These are phyloP conservation scores for Tylopilus sp. DNA, from an alignment of 768 basidiomycete genomes.

Conservation along the genomic window DNA sequence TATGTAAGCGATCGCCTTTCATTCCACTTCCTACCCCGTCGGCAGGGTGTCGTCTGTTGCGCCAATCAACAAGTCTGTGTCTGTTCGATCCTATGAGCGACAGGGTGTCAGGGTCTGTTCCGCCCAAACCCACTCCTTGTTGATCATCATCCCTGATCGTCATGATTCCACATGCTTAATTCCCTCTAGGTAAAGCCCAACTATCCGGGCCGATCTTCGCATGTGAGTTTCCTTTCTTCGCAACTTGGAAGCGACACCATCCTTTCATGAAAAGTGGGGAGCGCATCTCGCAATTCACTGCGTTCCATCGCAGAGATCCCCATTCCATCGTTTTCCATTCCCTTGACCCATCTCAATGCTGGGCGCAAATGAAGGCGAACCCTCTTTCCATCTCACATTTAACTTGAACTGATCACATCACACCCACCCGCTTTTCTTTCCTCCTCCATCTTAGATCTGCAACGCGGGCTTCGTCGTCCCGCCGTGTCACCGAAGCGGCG, in stretches of 20 bases:
- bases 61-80: neutral
- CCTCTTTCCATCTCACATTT: neutral
- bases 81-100: neutral
- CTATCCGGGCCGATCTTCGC: slow-evolving; percentile 86
- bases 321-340: neutral
- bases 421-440: neutral
- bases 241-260: neutral
- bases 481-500: slow-evolving; percentile 53
- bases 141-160: slow-evolving; percentile 3
- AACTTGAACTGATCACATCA: neutral
- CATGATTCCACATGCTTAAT: neutral
- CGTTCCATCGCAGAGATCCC: neutral
- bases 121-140: neutral
- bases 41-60: neutral
- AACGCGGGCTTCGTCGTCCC: slow-evolving; percentile 89
- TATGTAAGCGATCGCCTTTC: slow-evolving; percentile 48
- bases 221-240: slow-evolving; percentile 53
- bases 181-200: slow-evolving; percentile 68
- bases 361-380: slow-evolving; percentile 6
- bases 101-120: neutral
- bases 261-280: neutral
- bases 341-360: slow-evolving; percentile 1
- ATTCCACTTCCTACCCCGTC: neutral
- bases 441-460: slow-evolving; percentile 53
- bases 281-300: neutral